Percentiles rank a stretch among this genome's conserved stretches.
phyloP scores from a whole-genome alignment of 2,329 filamentous ascomycete species.

The Diaporthe vexans region DNA sequence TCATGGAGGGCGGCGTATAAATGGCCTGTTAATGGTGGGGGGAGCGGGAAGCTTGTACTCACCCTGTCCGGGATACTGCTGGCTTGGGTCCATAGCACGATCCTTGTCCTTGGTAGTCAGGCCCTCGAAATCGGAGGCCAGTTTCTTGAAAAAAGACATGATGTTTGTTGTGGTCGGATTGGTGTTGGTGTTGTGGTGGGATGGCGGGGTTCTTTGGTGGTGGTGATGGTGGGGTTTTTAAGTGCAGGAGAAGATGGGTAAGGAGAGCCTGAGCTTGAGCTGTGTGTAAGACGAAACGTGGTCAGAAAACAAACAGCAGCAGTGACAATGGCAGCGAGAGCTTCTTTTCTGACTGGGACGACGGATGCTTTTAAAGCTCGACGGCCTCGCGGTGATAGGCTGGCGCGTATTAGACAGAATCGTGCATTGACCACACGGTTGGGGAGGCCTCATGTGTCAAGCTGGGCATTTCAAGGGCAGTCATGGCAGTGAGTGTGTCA shows the following conservation, averaged over 20 bases:
- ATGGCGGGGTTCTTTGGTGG: conserved; percentile 26
- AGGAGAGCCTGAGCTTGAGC: conserved; percentile 8
- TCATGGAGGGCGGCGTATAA: conserved; percentile 19
- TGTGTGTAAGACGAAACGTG: conserved; percentile 16
- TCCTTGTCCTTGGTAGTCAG: conserved; percentile 56
- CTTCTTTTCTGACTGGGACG: conserved; percentile 4
- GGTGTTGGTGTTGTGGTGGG: conserved; percentile 1
- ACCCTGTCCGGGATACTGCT: conserved; percentile 41
- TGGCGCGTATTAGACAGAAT: conserved; percentile 14
- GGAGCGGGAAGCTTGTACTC: conserved; percentile 32
- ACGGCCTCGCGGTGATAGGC: conserved; percentile 27
- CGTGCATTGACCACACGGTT: not conserved
- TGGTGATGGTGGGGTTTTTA: not conserved
- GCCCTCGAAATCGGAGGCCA: conserved; percentile 56
- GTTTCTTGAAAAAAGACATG: conserved; percentile 56
- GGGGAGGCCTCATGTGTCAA: conserved; percentile 37
- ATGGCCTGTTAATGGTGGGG: conserved; percentile 10
- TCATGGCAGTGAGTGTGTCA: conserved; percentile 15
- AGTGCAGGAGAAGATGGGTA: not conserved
- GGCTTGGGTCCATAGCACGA: conserved; percentile 43
- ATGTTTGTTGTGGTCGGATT: not conserved
- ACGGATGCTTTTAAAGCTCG: conserved; percentile 36
- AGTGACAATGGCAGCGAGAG: not conserved
- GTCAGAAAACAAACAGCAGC: not conserved
- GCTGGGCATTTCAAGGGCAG: not conserved